Conservation (phyloP, 192 early-diverging fungal genomes). For the Entrophospora sp. region DNA sequence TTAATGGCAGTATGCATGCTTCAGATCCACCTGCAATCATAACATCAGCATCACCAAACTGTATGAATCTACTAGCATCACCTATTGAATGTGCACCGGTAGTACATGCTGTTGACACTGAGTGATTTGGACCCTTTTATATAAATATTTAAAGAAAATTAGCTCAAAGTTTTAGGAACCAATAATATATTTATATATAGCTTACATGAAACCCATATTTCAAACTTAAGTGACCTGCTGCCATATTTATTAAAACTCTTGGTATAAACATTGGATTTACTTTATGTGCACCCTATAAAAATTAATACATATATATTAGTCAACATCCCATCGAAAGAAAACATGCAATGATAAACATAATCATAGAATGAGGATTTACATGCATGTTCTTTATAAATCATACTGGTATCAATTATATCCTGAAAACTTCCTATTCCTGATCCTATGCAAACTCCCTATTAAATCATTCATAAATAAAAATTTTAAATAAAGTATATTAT, state of each 20-base stretch:
- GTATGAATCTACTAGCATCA: slow-evolving; percentile 89
- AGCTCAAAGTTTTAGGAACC: no score
- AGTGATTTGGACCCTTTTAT: slow-evolving; percentile 86
- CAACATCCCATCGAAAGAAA: no score
- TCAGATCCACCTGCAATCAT: slow-evolving; percentile 93
- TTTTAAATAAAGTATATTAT: not conserved
- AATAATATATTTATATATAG: no score
- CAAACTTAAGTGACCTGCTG: slow-evolving; percentile 88
- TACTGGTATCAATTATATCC: slow-evolving; percentile 58
- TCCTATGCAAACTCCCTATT: slow-evolving; percentile 86
- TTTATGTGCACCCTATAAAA: slow-evolving; percentile 69
- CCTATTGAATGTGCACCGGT: slow-evolving; percentile 94
- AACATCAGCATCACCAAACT: slow-evolving; percentile 87
- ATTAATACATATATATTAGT: no score
- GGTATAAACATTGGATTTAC: slow-evolving; percentile 90
- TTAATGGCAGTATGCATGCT: slow-evolving; percentile 72
- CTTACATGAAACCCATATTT: slow-evolving; percentile 65
- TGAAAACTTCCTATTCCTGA: slow-evolving; percentile 90
- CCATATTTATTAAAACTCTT: slow-evolving; percentile 86
- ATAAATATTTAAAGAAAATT: no score
- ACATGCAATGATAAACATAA: no score
- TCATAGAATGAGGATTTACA: no score
- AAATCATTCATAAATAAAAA: not conserved
- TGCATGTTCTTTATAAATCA: slow-evolving; percentile 47
- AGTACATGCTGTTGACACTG: slow-evolving; percentile 89